Evolutionary conservation across 2,329 filamentous ascomycete species (phyloP).

Genomic region (Ampelomyces quisqualis): DNA sequence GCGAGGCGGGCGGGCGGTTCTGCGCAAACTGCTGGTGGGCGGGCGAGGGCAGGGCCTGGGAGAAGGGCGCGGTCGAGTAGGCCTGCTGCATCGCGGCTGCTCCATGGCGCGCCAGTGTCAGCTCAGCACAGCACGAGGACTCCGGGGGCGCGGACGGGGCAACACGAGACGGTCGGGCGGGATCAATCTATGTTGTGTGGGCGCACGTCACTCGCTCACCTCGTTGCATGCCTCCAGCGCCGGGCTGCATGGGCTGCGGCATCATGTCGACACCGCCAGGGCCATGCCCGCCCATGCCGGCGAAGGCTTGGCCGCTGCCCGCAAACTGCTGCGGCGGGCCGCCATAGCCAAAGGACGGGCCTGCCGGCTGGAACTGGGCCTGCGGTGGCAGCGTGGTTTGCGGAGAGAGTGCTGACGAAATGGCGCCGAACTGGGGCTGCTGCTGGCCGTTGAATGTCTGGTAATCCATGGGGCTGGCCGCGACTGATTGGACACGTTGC

Average conservation of each 20-base stretch:
- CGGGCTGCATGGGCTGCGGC: slow-evolving; percentile 33
- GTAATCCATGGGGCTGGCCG: slow-evolving; percentile 39
- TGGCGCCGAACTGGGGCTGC: slow-evolving; percentile 38
- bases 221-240: slow-evolving; percentile 34
- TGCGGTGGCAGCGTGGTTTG: slow-evolving; percentile 36
- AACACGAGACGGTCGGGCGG: slow-evolving; percentile 16
- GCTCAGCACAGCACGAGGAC: slow-evolving; percentile 8
- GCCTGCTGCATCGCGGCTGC: slow-evolving; percentile 32
- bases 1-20: slow-evolving; percentile 43
- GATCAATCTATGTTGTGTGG: slow-evolving; percentile 7
- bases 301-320: slow-evolving; percentile 31
- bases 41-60: slow-evolving; percentile 42
- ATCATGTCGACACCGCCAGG: slow-evolving; percentile 7
- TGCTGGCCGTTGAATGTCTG: slow-evolving; percentile 41
- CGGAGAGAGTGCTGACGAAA: slow-evolving; percentile 35
- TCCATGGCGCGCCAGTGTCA: slow-evolving; percentile 17
- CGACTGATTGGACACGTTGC: slow-evolving; percentile 43
- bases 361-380: slow-evolving; percentile 39
- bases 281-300: slow-evolving; percentile 22
- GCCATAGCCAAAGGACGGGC: slow-evolving; percentile 32
- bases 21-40: slow-evolving; percentile 39
- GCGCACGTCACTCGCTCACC: slow-evolving; percentile 37
- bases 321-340: slow-evolving; percentile 28
- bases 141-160: neutral
- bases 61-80: slow-evolving; percentile 43